Base-by-base conservation (phyloP, 768 basidiomycete genomes). In the Rhodotorula kratochvilovae region DNA sequence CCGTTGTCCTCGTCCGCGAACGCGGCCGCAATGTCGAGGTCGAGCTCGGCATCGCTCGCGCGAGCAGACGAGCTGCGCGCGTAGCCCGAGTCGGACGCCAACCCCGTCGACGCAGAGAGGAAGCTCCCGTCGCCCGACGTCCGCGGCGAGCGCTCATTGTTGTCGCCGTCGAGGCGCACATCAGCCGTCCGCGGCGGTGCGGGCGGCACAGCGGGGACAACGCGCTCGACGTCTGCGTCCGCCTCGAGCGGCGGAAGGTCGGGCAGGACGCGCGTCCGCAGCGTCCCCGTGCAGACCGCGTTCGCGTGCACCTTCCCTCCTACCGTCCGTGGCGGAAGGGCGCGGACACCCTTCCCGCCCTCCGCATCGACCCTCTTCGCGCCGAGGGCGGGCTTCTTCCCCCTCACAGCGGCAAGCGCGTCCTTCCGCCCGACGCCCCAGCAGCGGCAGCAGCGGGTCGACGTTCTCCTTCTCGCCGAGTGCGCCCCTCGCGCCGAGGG, bases 381-480 rank as follows among this genome's bases (percentile, higher is more conserved):
- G 29, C 39, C 60, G n/a, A 50, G 7, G 23, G 25, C 53, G 0
- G 43, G 46, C 65, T 59, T 62, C 42, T 60, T 67, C 25, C 36
- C 55, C 48, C 36, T 54, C 16, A 33, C 25, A 23, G 23, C 48
- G 23, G 21, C 48, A 19, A 59, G 29, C 2, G 6, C 60, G 16
- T 33, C n/a, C 60, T 39, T 50, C 19, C 31, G 48, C 27, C 3
- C 6, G 5, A 6, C 6, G 12, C 43, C 23, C 29, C n/a, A n/a
- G n/a, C n/a, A n/a, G 4, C 48, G 25, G 23, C n/a, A 10, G 29
- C 56, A 63, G 58, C n/a, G 72, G 72, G 33, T 73, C 65, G 6
- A 66, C 13, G 51, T 73, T 73, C 67, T 73, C 72, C 68, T 73
- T 73, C 35, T 62, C 56, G 48, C 33, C 45, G 39, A 61, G 36